Conservation (phyloP, 1,284 basidiomycete species). For the Puccinia triticina region DNA sequence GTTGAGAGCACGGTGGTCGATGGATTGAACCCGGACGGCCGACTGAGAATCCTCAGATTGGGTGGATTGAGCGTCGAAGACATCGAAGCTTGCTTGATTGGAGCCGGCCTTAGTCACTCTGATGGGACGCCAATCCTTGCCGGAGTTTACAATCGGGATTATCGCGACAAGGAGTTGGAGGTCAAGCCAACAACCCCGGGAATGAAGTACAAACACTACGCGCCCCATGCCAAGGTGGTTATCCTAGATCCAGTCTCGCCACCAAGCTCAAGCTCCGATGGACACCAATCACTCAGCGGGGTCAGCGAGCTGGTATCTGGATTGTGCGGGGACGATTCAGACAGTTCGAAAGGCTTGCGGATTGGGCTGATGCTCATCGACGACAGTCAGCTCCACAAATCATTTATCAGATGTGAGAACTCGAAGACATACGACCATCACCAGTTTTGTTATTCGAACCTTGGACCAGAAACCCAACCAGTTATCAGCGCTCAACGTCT, state of each 20-base stretch:
- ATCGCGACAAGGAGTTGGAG: slow-evolving; percentile 64
- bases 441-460: slow-evolving; percentile 22
- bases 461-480: slow-evolving; percentile 35
- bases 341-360: neutral
- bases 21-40: slow-evolving; percentile 68
- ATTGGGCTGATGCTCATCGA: slow-evolving; percentile 48
- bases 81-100: slow-evolving; percentile 68
- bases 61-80: slow-evolving; percentile 92
- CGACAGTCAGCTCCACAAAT: slow-evolving; percentile 23
- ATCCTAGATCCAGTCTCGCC: slow-evolving; percentile 22
- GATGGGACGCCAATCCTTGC: slow-evolving; percentile 1
- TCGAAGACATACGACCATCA: neutral
- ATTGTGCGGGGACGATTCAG: neutral
- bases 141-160: slow-evolving; percentile 20
- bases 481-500: slow-evolving; percentile 41
- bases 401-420: neutral
- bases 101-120: slow-evolving; percentile 54
- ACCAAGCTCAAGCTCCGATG: neutral
- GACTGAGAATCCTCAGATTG: slow-evolving; percentile 81
- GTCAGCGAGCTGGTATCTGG: slow-evolving; percentile 2
- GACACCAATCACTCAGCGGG: neutral
- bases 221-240: slow-evolving; percentile 64
- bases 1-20: slow-evolving; percentile 96
- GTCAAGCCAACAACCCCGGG: slow-evolving; percentile 87
- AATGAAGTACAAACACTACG: slow-evolving; percentile 99